Evolutionary conservation across 2,329 filamentous ascomycete species (phyloP).

Genomic region (Apiospora hydei): DNA sequence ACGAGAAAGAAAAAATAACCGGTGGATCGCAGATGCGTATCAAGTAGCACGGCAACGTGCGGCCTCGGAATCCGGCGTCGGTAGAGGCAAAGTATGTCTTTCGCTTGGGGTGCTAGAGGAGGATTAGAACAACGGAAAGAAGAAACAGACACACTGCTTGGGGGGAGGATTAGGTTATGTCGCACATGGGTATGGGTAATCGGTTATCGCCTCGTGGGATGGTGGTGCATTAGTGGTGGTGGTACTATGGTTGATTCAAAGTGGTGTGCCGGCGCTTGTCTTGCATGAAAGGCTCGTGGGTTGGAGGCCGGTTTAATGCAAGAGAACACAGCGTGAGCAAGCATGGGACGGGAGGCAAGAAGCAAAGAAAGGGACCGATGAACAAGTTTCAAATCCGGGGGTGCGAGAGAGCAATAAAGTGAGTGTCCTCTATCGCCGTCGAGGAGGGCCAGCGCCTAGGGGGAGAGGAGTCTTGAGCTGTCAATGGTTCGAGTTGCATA

Average conservation of each 20-base stretch:
- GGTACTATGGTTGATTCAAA: conserved; percentile 41
- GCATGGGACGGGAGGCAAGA: conserved; percentile 39
- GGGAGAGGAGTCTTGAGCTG: conserved; percentile 48
- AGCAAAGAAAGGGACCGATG: conserved; percentile 37
- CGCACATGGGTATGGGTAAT: conserved; percentile 38
- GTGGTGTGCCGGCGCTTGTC: conserved; percentile 41
- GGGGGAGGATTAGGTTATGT: conserved; percentile 31
- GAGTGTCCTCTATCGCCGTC: conserved; percentile 41
- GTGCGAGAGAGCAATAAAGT: conserved; percentile 47
- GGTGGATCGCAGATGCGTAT: conserved; percentile 32
- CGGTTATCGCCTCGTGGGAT: conserved; percentile 41
- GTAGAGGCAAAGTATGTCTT: conserved; percentile 23
- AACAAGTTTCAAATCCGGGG: conserved; percentile 33
- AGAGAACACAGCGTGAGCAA: conserved; percentile 36
- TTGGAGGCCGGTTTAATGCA: conserved; percentile 35
- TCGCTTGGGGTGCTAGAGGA: conserved; percentile 19
- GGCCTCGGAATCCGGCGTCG: conserved; percentile 27
- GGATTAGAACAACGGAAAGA: conserved; percentile 24
- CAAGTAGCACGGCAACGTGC: conserved; percentile 32
- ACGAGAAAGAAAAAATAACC: conserved; percentile 33
- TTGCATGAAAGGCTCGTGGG: conserved; percentile 40
- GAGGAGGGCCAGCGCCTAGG: conserved; percentile 51
- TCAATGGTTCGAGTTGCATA: conserved; percentile 52
- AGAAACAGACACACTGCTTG: conserved; percentile 20
- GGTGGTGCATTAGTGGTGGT: conserved; percentile 40